Evolutionary conservation across 148 eudicot species (phyloP), one percentile per base, ranked within the genome.

Genomic region (Hydrangea macrophylla): DNA sequence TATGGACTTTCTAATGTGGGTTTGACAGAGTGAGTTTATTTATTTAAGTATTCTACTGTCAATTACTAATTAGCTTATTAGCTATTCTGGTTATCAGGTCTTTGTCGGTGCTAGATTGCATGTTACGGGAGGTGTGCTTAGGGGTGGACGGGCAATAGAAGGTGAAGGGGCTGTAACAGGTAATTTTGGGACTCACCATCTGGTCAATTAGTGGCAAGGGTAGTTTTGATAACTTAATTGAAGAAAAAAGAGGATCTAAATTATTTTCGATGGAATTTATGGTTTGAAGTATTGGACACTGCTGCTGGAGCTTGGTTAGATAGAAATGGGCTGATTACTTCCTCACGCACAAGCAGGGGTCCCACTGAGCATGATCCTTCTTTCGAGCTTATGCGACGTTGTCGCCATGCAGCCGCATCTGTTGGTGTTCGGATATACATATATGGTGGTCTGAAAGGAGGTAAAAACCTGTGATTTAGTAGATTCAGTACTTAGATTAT

Each of bases 261-360:
- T 9, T 73, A 8, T 37, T 24, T 55, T 31, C n/a, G 35, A 23
- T 72, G 13, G 40, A 35, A 20, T 20, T 33, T 73, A 15, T 60
- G 40, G 32, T 67, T 73, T 55, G 66, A 71, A 93, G 98, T 90
- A 51, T 70, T 94, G 92, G 98, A 94, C 83, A 94, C 98, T 70
- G 96, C 98, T 71, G 96, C 98, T 82, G 98, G 98, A 74, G 95
- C 84, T 65, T 94, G 98, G 98, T 74, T 94, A 75, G 98, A 94
- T 78, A 86, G 87, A 78, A 78, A 90, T 72, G 98, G 98, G 67
- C 75, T 86, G 76, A 97, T 94, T 65, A 88, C 91, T 70, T 84
- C 96, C 68, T 75, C 96, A n/a, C 85, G 77, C 69, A 63, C 73
- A 55, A 85, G 66, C 78, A 93, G 84, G 80, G 87, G 79, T 55